These are phyloP conservation scores for Nicotiana attenuata DNA, from an alignment of 257 asterid species.

Conservation along the genomic window DNA sequence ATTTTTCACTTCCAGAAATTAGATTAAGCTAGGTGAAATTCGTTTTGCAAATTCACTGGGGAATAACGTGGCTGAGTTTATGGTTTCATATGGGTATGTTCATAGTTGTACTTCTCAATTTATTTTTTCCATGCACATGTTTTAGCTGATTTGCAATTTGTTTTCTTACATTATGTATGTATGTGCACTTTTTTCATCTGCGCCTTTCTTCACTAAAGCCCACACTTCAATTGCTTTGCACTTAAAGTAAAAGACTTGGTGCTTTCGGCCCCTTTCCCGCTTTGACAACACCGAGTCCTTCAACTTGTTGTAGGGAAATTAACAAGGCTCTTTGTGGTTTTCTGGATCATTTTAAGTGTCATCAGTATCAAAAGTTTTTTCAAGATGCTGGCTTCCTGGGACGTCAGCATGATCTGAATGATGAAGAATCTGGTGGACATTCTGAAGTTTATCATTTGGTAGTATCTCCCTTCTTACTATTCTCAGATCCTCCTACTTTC, in stretches of 20 bases:
- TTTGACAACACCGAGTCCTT: background rate
- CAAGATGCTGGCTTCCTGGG: slow-evolving; percentile 15
- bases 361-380: slow-evolving; percentile 20
- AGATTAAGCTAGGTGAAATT: background rate
- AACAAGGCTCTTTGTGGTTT: slow-evolving; percentile 91
- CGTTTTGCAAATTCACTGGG: background rate
- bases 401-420: slow-evolving; percentile 15
- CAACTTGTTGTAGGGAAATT: slow-evolving; percentile 37
- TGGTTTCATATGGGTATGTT: background rate
- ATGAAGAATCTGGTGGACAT: background rate
- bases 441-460: slow-evolving; percentile 20
- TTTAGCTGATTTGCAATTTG: background rate
- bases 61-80: background rate
- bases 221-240: background rate
- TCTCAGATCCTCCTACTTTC: background rate
- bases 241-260: background rate
- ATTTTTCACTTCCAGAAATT: background rate
- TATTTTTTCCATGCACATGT: background rate
- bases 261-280: background rate
- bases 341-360: slow-evolving; percentile 31
- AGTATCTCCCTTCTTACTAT: background rate
- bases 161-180: background rate
- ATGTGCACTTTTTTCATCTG: background rate
- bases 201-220: background rate
- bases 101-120: background rate